Evolutionary conservation across 192 early-diverging fungal genomes (phyloP).

Genomic region (Coemansia javaensis): DNA sequence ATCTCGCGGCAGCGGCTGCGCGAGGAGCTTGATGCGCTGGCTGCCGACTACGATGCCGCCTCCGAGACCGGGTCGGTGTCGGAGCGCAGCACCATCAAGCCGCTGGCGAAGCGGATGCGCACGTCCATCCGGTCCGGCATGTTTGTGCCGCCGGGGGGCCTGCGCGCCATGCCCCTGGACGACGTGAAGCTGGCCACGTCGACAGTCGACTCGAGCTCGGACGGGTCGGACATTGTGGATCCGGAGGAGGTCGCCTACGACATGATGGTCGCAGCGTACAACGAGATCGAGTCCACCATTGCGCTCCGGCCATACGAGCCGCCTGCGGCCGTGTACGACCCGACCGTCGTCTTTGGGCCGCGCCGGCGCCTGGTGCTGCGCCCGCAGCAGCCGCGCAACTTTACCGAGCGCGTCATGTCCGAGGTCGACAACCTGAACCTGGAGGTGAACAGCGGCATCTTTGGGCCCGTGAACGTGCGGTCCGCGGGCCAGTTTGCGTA

Average conservation of each 20-base stretch:
- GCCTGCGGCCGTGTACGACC: conserved; percentile 2
- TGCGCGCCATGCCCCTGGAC: conserved; percentile 35
- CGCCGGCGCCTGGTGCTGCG: conserved; percentile 43
- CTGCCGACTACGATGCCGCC: conserved; percentile 1
- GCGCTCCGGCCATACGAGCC: neutral
- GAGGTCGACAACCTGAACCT: conserved; percentile 33
- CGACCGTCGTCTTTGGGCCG: conserved; percentile 5
- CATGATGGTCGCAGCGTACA: neutral
- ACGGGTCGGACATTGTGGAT: neutral
- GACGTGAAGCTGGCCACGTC: conserved; percentile 32
- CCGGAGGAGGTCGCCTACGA: too few species aligned
- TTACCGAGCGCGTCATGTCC: conserved; percentile 35
- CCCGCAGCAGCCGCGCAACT: conserved; percentile 12
- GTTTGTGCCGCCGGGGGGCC: conserved; percentile 10
- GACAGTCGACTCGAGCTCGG: conserved; percentile 3
- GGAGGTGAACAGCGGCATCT: conserved; percentile 18
- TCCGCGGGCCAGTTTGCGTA: conserved; percentile 30
- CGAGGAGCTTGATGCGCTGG: conserved; percentile 27
- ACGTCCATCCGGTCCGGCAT: conserved; percentile 10
- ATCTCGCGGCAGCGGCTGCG: conserved; percentile 37
- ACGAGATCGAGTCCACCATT: neutral
- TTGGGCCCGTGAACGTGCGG: conserved; percentile 17
- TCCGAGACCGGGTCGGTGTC: neutral
- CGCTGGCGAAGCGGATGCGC: conserved; percentile 30
- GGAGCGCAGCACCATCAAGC: conserved; percentile 35